Evolutionary conservation across 306 rosid species (phyloP).

Genomic region (Trichosanthes truncata): DNA sequence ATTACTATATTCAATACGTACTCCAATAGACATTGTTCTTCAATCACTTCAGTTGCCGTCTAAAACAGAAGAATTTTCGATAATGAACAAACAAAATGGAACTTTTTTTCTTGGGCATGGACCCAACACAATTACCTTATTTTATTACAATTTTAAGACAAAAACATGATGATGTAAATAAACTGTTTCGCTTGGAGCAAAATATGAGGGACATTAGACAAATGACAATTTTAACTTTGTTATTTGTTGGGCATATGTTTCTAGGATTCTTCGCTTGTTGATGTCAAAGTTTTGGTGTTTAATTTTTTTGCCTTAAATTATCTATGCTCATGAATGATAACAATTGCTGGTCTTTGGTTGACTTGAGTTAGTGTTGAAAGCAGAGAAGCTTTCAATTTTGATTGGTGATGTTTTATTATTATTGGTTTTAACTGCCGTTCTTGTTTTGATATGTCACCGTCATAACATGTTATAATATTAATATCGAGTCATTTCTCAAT

Average conservation of each 20-base stretch:
- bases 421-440: background rate
- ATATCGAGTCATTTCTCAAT: background rate
- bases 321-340: too few species aligned
- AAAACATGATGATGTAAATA: background rate
- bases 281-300: background rate
- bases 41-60: slow-evolving; percentile 8
- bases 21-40: background rate
- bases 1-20: background rate
- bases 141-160: background rate
- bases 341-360: background rate
- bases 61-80: slow-evolving; percentile 4
- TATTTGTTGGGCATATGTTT: background rate
- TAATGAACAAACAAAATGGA: slow-evolving; percentile 2
- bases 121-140: background rate
- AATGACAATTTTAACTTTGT: background rate
- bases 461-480: background rate
- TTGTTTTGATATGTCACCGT: background rate
- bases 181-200: background rate
- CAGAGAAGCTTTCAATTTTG: background rate
- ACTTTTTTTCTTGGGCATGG: background rate
- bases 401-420: background rate
- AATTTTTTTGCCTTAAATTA: background rate
- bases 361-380: background rate
- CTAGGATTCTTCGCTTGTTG: background rate
- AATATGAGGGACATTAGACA: background rate